Percentiles rank a stretch among this genome's conserved stretches.
These are phyloP conservation scores for Kodamaea kakaduensis DNA, from an alignment of 805 yeast genomes.

Conservation along the genomic window DNA sequence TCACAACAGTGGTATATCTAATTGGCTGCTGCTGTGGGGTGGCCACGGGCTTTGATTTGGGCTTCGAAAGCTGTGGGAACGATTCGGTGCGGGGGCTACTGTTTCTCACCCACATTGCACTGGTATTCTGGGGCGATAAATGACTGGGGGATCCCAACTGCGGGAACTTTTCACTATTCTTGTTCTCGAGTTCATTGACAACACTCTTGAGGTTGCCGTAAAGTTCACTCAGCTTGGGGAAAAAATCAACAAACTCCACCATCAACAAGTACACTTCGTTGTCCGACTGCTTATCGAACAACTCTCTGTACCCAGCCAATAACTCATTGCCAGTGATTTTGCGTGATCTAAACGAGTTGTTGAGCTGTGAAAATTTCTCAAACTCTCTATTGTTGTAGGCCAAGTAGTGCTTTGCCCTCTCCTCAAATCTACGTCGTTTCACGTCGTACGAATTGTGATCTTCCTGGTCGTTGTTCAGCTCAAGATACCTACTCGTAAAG, in stretches of 20 bases:
- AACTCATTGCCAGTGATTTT: constrained; percentile 48
- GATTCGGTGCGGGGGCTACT: constrained; percentile 17
- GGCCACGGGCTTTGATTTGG: constrained; percentile 17
- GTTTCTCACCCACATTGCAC: constrained; percentile 14
- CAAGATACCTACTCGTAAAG: constrained; percentile 28
- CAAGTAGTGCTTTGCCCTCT: constrained; percentile 78
- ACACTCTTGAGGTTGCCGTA: constrained; percentile 33
- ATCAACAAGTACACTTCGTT: constrained; percentile 57
- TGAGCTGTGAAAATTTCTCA: constrained; percentile 46
- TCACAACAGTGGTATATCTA: constrained; percentile 32
- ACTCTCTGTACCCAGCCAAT: constrained; percentile 37
- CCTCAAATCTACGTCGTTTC: constrained; percentile 65
- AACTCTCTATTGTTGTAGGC: constrained; percentile 48
- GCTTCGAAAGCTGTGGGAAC: constrained; percentile 34
- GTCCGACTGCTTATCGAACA: constrained; percentile 41
- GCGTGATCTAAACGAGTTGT: constrained; percentile 44
- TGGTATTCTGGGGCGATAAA: constrained; percentile 6
- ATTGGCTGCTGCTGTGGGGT: constrained; percentile 23
- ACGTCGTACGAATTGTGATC: constrained; percentile 41
- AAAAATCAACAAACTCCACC: constrained; percentile 57
- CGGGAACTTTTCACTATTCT: constrained; percentile 46
- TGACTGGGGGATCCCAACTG: constrained; percentile 32
- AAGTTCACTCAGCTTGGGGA: constrained; percentile 44
- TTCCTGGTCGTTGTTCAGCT: constrained; percentile 21
- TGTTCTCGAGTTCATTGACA: constrained; percentile 19